A percentile compares a stretch with the other conserved stretches of the same genome.
phyloP scores from a whole-genome alignment of 345 rosid genomes.

The Eutrema heterophyllum region DNA sequence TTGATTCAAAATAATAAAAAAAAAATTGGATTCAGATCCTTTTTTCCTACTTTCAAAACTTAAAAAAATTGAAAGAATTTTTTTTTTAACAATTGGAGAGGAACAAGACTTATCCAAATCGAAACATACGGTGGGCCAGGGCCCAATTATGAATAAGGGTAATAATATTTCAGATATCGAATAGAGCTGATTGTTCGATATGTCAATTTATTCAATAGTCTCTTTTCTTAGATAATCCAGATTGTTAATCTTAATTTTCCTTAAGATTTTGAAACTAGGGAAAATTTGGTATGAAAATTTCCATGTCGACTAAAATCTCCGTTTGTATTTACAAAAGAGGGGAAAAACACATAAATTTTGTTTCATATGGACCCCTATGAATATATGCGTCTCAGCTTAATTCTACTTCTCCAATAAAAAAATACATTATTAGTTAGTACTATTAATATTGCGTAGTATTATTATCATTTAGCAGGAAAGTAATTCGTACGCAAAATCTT shows the following conservation, averaged over 20 bases:
- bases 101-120: neutral
- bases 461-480: neutral
- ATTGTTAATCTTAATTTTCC: neutral
- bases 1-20: neutral
- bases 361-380: neutral
- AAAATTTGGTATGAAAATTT: neutral
- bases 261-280: neutral
- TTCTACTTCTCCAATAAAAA: neutral
- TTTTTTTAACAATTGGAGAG: neutral
- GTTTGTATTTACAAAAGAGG: neutral
- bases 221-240: neutral
- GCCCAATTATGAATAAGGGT: neutral
- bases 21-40: neutral
- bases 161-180: neutral
- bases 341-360: neutral
- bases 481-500: no score
- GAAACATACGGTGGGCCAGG: conserved; percentile 11
- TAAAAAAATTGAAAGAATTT: no score
- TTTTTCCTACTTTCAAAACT: neutral
- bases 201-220: neutral
- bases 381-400: neutral
- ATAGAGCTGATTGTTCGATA: neutral
- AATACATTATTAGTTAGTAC: neutral
- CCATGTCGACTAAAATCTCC: neutral
- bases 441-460: neutral